Evolutionary conservation across 257 asterid genomes (phyloP), one percentile per base, ranked within the genome.

Genomic region (Thymus quinquecostatus): DNA sequence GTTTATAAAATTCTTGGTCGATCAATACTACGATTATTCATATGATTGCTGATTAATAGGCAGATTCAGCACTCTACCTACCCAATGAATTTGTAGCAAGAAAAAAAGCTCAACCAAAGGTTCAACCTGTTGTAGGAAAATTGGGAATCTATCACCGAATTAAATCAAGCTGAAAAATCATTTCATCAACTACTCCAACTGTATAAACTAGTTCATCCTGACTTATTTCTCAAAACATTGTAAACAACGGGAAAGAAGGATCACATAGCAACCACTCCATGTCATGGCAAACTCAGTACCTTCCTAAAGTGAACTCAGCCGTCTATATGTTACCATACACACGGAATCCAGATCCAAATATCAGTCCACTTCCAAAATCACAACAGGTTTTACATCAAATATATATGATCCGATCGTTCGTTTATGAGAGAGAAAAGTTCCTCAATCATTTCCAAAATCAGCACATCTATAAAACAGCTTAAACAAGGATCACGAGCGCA

Each of bases 401-500:
- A 48, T 32, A 48, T 32, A 40, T 32, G 32, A 51, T 58, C 61
- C 67, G 79, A 81, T 53, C 59, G 47, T 33, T 44, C 68, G 59
- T 60, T 44, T 7, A 56, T 34, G 36, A 30, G 56, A 6, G 44
- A 8, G 51, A 66, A 51, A 74, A 34, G 33, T 30, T 32, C 40
- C 49, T 21, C 58, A 29, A 61, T 11, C 69, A 75, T 44, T 64
- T 65, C 72, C 54, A 12, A 10, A 33, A 47, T 21, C 6, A 12
- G 45, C 56, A 28, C 11, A 68, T 36, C 51, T 43, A 55, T 27
- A 0, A 56, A 34, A 45, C 64, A 45, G 64, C 0, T 66, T 10
- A 27, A 38, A 29, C 30, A 12, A 62, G 49, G 66, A 71, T 21
- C 69, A 40, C 47, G 34, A 68, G 13, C 47, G 30, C 40, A 51